Percentiles rank a stretch among this genome's conserved stretches.
Evolutionary conservation across 192 early-diverging fungal species (phyloP).

Genomic region (Chytriomyces confervae): DNA sequence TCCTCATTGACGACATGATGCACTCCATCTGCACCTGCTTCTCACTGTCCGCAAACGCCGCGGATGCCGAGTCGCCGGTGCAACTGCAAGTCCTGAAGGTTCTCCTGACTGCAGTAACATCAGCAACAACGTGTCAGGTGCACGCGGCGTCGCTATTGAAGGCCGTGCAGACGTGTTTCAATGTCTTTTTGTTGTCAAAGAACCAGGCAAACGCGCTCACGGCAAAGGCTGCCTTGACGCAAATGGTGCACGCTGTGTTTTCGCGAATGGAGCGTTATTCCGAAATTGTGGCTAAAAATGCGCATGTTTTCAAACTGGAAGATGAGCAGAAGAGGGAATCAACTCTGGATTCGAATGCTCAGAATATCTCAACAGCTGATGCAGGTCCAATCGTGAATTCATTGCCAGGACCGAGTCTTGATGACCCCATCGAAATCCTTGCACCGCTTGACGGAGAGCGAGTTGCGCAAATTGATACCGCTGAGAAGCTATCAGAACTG

Average conservation of each 20-base stretch:
- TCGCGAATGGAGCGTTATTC: conserved; percentile 63
- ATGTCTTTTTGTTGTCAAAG: conserved; percentile 53
- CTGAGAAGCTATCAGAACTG: neutral
- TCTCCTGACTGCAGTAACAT: conserved; percentile 61
- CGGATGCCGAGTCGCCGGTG: conserved; percentile 50
- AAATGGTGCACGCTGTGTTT: conserved; percentile 66
- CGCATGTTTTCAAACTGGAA: conserved; percentile 26
- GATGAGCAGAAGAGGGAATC: conserved; percentile 6
- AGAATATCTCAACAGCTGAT: neutral
- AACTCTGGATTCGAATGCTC: no score
- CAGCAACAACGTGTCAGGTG: conserved; percentile 36
- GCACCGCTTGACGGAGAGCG: no score
- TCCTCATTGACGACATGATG: conserved; percentile 68
- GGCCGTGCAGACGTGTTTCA: conserved; percentile 58
- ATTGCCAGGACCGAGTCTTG: no score
- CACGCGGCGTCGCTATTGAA: conserved; percentile 59
- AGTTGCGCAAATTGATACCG: neutral
- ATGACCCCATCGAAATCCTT: no score
- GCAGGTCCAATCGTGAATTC: neutral
- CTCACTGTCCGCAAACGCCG: conserved; percentile 10
- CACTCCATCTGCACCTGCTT: conserved; percentile 55
- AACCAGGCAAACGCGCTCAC: conserved; percentile 53
- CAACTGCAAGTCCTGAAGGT: conserved; percentile 67
- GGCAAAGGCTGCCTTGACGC: conserved; percentile 62
- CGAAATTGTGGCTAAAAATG: conserved; percentile 44